These are phyloP conservation scores for Acer negundo DNA, from an alignment of 345 rosid genomes.

Conservation along the genomic window DNA sequence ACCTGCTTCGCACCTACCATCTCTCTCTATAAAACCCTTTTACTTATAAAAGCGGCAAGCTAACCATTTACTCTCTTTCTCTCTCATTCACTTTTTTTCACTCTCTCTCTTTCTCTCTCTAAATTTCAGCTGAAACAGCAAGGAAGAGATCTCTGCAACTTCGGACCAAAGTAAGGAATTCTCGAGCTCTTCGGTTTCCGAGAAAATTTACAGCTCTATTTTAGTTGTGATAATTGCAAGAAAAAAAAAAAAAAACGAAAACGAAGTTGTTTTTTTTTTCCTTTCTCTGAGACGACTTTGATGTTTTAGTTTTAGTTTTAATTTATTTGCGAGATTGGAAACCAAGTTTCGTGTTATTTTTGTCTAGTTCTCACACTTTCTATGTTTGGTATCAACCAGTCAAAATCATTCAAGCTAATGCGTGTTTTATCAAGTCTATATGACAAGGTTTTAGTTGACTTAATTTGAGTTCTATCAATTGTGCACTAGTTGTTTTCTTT, in stretches of 20 bases:
- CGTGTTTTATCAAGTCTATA: conserved; percentile 1
- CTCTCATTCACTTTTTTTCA: not conserved
- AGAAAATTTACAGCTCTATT: not conserved
- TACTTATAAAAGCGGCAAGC: conserved; percentile 56
- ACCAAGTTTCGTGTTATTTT: too few species aligned
- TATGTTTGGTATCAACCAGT: conserved; percentile 14
- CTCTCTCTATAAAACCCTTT: conserved; percentile 14
- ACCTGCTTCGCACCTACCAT: conserved; percentile 15
- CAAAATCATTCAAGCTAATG: conserved; percentile 23
- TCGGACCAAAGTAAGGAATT: conserved; percentile 55
- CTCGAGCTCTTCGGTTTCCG: conserved; percentile 1
- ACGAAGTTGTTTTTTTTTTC: too few species aligned
- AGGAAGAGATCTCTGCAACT: conserved; percentile 56
- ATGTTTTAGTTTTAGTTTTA: too few species aligned
- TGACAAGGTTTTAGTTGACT: not conserved
- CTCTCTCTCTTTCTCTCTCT: conserved; percentile 18
- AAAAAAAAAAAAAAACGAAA: too few species aligned
- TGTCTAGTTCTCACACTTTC: too few species aligned
- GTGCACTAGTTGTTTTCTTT: not conserved
- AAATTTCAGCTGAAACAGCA: conserved; percentile 30
- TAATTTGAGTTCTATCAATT: not conserved
- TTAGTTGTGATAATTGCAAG: too few species aligned
- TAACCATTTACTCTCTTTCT: conserved; percentile 19
- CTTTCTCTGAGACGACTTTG: too few species aligned
- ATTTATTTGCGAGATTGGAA: too few species aligned